Base-by-base conservation (phyloP, 148 eudicot genomes). In the Silene conica region DNA sequence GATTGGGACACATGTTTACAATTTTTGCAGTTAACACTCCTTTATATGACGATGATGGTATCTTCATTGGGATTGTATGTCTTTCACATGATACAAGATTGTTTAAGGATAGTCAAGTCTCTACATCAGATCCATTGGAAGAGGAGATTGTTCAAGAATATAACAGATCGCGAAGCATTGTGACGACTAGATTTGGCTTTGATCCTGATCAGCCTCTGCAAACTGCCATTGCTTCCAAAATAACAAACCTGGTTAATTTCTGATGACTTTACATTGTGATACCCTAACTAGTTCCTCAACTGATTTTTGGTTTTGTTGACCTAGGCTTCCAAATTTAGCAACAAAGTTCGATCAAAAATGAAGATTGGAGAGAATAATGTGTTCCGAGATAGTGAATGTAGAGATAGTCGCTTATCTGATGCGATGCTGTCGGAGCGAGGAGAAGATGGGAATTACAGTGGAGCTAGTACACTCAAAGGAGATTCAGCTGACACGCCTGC, bases 201-300 rank as follows among this genome's bases (percentile, higher is more conserved):
- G 90, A 89, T 80, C 88, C 96, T 61, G 92, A 93, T 31, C 90
- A 91, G 80, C 96, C 98, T 82, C 77, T 93, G 75, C 94, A 87
- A 83, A 85, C 74, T 71, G 90, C 96, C 58, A 78, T 93, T 61
- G 86, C 96, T 72, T 91, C 98, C 45, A 93, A 89, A 74, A 68
- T 93, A 75, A 85, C 98, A 62, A 85, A 80, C 81, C 81, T 93
- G 93, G 98, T 93, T 23, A 71, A 83, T 11, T 79, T 23, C 20
- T 45, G 43, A 38, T 9, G 3, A 38, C 7, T 55, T 63, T 74
- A 70, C 28, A 58, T 21, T 73, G 23, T 20, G 20, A 72, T 73
- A 20, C 61, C 59, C 7, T 76, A 3, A 0, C 18, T 65, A 8
- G n/a, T 14, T 63, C 6, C 69, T 28, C 72, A 69, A 34, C 73